Evolutionary conservation across 305 asterid species (phyloP), one percentile per base, ranked within the genome.

Genomic region (Fraxinus angustifolia): DNA sequence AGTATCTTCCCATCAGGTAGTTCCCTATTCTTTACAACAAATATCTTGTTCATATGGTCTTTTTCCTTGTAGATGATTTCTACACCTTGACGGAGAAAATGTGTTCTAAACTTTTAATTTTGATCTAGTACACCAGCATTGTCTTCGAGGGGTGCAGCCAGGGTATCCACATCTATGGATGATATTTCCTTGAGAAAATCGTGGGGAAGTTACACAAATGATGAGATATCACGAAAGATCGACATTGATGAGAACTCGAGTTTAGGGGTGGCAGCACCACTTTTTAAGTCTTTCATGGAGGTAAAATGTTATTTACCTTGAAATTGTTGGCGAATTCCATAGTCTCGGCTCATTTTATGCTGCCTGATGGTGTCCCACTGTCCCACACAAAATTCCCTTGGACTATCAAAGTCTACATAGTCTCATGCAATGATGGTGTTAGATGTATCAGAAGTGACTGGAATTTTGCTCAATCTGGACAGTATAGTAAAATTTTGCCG

Each of bases 251-350:
- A 96, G 78, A 90, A 87, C 89, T 86, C 94, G 4, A 87, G 94
- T 86, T 88, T 93, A 82, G 99, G 98, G 85, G 90, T 94, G 85
- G 96, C 99, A 76, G 89, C 99, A 4, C 99, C 99, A 16, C 91
- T 94, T 84, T 87, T 96, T 80, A 94, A 91, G 91, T 96, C 98
- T 80, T 96, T 96, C 89, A 96, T 94, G 99, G 98, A 96, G 98
- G 99, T 93, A 80, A 80, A 35, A 78, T 73, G 86, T 26, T 82
- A 8, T 53, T 78, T 82, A 50, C 8, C 73, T 53, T 67, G 16
- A 50, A 74, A 65, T 53, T 79, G 65, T 79, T 36, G 56, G 42
- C 11, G 4, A 19, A 56, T 75, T 80, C 31, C 75, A 14, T 45
- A n/a, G 79, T 42, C 21, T 81, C 56, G 31, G 50, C 65, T 50